Conservation (phyloP, 257 asterid genomes). For the Dorcoceras hygrometricum region DNA sequence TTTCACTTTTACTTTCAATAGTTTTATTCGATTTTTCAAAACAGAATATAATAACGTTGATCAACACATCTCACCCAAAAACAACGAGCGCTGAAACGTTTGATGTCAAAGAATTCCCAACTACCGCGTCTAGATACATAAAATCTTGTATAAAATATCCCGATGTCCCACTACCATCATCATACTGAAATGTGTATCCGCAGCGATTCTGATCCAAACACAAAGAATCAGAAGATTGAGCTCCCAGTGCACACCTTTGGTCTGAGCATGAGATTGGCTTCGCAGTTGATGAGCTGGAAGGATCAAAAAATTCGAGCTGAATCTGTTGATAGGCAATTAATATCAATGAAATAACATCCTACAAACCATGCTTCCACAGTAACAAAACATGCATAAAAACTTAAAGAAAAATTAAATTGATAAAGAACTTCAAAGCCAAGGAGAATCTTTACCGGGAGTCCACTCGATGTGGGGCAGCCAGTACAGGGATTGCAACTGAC, state of each 20-base stretch:
- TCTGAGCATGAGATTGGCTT: constrained; percentile 65
- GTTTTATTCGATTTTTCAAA: too few relatives aligned
- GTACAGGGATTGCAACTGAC: constrained; percentile 76
- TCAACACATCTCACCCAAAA: constrained; percentile 65
- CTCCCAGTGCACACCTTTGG: constrained; percentile 66
- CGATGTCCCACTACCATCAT: constrained; percentile 96
- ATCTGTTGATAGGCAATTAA: constrained; percentile 43
- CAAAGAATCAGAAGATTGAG: constrained; percentile 55
- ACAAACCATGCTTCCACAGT: neutral
- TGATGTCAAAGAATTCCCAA: constrained; percentile 50
- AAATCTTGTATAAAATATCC: constrained; percentile 75
- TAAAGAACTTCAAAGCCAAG: neutral
- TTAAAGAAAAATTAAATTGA: neutral
- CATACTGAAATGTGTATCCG: constrained; percentile 82
- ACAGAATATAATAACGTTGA: neutral
- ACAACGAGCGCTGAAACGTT: constrained; percentile 79
- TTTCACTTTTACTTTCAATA: too few relatives aligned
- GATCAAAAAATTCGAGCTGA: constrained; percentile 78
- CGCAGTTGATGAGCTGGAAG: constrained; percentile 67
- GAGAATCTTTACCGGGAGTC: constrained; percentile 61
- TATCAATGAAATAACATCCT: constrained; percentile 8
- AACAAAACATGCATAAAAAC: neutral
- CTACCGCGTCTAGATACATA: constrained; percentile 58
- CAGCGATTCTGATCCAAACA: constrained; percentile 66
- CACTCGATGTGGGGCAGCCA: constrained; percentile 94